A percentile compares a stretch with the other conserved stretches of the same genome.
These are phyloP conservation scores for Lactarius vividus DNA, from an alignment of 768 basidiomycete genomes.

Conservation along the genomic window DNA sequence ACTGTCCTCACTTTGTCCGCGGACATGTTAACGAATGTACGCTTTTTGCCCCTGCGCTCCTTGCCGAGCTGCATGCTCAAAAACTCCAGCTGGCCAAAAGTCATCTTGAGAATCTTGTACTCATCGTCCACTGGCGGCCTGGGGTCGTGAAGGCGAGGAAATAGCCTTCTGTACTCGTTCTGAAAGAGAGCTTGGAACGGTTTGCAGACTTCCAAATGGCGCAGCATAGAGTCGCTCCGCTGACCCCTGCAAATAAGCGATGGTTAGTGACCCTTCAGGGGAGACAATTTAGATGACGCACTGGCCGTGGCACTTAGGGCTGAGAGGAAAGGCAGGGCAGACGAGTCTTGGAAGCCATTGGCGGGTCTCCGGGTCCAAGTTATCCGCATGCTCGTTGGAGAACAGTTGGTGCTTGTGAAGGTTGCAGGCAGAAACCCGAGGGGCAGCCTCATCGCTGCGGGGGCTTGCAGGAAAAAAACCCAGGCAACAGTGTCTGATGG, in stretches of 20 bases:
- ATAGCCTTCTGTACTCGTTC: neutral
- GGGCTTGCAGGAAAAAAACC: too few species aligned
- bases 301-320: conserved; percentile 5
- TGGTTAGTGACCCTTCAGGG: neutral
- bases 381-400: conserved; percentile 8
- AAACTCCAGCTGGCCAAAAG: conserved; percentile 6
- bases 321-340: conserved; percentile 13
- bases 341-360: conserved; percentile 19
- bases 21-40: neutral
- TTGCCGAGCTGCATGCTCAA: neutral
- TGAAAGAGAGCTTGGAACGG: conserved; percentile 4
- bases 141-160: neutral
- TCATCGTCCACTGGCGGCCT: neutral
- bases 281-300: neutral
- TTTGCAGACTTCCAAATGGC: conserved; percentile 6
- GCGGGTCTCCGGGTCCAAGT: conserved; percentile 8
- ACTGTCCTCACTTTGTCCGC: neutral
- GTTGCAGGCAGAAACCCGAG: neutral
- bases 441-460: neutral
- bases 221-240: neutral
- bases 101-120: conserved; percentile 12
- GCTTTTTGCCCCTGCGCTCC: neutral
- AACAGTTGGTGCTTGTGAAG: conserved; percentile 18
- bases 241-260: neutral
- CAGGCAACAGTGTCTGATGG: conserved; percentile 1